Evolutionary conservation across 208 protist species (phyloP).

Genomic region (Leishmania gerbilli): DNA sequence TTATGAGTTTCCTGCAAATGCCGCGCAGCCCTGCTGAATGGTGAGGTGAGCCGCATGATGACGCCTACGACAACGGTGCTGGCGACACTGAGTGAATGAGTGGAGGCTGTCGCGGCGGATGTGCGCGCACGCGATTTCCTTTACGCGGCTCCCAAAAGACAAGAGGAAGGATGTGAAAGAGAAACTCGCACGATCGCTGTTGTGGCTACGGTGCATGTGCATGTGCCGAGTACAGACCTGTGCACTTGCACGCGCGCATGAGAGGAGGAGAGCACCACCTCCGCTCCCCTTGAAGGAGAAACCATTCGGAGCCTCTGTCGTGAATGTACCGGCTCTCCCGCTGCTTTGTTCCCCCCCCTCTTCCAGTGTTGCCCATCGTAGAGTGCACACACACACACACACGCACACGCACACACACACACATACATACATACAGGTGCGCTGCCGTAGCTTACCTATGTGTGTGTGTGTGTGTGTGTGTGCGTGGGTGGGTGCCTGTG

Average conservation of each 20-base stretch:
- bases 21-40: not conserved
- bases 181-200: not conserved
- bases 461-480: too few species aligned
- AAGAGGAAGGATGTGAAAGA: not conserved
- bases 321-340: not conserved
- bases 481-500: not conserved
- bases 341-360: not conserved
- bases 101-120: not conserved
- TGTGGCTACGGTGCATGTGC: not conserved
- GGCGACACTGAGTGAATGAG: too few species aligned
- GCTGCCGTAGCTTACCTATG: too few species aligned
- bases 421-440: too few species aligned
- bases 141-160: not conserved
- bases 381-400: not conserved
- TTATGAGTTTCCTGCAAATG: not conserved
- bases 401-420: too few species aligned
- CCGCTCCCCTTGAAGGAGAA: not conserved
- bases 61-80: not conserved
- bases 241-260: not conserved
- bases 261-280: too few species aligned
- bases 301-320: not conserved
- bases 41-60: slow-evolving; percentile 2
- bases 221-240: not conserved
- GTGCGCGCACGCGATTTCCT: not conserved
- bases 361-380: not conserved